Conservation (phyloP, 2,329 filamentous ascomycete species). For the Colletotrichum sidae region DNA sequence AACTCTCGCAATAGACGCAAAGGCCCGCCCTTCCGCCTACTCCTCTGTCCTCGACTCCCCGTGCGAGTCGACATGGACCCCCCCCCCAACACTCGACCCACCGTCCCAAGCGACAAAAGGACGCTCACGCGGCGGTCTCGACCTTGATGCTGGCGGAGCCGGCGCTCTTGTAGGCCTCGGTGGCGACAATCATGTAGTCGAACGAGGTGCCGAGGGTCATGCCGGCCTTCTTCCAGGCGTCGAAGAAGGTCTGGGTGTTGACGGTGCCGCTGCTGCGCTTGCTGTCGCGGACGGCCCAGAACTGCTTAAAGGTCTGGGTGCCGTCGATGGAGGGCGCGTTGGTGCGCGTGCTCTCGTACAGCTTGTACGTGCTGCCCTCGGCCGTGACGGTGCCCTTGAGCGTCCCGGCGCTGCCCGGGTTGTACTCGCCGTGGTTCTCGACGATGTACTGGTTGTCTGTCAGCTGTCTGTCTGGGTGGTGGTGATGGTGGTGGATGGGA, state of each 20-base stretch:
- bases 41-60: background rate
- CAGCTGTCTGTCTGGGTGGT: too few relatives aligned
- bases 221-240: constrained; percentile 62
- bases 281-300: constrained; percentile 61
- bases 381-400: constrained; percentile 49
- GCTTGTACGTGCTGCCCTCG: constrained; percentile 52
- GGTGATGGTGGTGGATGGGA: too few relatives aligned
- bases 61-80: background rate
- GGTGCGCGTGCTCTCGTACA: constrained; percentile 49
- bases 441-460: constrained; percentile 47
- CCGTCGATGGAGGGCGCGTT: constrained; percentile 62
- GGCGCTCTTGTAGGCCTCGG: constrained; percentile 64
- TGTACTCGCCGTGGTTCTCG: constrained; percentile 52
- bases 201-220: constrained; percentile 57
- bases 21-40: background rate
- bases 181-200: constrained; percentile 67
- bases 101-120: background rate
- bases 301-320: constrained; percentile 63
- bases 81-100: background rate
- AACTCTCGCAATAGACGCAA: too few relatives aligned
- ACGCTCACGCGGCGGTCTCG: constrained; percentile 35
- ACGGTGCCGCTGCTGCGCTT: constrained; percentile 64
- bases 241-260: constrained; percentile 62
- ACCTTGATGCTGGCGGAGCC: constrained; percentile 62
- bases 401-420: constrained; percentile 48